Evolutionary conservation across 2,329 filamentous ascomycete genomes (phyloP).

Genomic region (Neofusicoccum parvum): DNA sequence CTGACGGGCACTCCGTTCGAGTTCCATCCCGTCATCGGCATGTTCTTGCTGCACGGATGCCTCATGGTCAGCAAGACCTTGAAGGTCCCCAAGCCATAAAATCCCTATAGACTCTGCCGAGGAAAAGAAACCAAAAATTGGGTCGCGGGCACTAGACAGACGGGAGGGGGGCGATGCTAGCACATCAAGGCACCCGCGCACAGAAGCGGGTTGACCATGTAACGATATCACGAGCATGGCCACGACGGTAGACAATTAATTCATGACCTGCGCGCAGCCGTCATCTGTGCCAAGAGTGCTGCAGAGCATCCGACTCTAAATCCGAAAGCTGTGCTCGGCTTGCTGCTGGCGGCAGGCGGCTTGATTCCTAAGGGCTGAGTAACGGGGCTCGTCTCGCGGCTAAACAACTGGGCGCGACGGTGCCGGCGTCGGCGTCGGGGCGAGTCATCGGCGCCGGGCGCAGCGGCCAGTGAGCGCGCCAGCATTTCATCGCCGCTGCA

Average conservation of each 20-base stretch:
- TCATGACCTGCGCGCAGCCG: constrained; percentile 7
- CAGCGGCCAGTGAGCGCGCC: constrained; percentile 7
- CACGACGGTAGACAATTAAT: constrained; percentile 17
- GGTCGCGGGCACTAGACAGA: constrained; percentile 4
- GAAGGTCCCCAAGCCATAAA: constrained; percentile 82
- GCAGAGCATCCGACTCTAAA: neutral
- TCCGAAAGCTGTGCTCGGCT: neutral
- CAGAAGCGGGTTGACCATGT: neutral
- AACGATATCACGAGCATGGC: constrained; percentile 20
- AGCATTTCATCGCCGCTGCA: constrained; percentile 6
- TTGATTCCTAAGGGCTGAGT: neutral
- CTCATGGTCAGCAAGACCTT: constrained; percentile 95
- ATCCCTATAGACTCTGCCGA: neutral
- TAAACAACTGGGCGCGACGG: constrained; percentile 1
- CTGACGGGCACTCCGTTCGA: constrained; percentile 70
- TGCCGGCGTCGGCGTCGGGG: neutral
- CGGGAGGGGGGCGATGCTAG: neutral
- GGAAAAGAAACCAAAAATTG: neutral
- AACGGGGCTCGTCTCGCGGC: constrained; percentile 4
- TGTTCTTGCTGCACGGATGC: constrained; percentile 89
- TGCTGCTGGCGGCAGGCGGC: neutral
- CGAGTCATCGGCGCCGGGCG: neutral
- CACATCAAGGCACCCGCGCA: neutral
- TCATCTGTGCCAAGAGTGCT: neutral
- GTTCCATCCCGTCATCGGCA: constrained; percentile 76